Base-by-base conservation (phyloP, 441 rosid genomes). In the Hypseocharis bilobata region DNA sequence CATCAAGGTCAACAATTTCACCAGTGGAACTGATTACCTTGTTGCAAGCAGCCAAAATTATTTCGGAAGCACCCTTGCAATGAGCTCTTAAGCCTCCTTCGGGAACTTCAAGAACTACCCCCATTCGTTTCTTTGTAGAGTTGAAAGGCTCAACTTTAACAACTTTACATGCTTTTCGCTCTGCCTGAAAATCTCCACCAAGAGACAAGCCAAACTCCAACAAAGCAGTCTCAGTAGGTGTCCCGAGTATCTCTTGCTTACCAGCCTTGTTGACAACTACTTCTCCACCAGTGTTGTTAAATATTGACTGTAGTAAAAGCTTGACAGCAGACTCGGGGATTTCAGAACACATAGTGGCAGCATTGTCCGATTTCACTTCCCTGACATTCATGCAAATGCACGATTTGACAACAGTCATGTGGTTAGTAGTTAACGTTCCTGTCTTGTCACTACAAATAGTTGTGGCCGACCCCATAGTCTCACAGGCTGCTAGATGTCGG, bases 81-180 rank as follows among this genome's bases (percentile, higher is more conserved):
- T 49, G 55, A 13, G 55, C 55, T 19, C 55, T 25, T 5, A 49
- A 1, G 6, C 55, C 25, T 26, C 55, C 55, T 17, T 49, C 55
- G 1, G 55, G 55, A 7, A 49, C 25, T 20, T 49, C 55, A 0
- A 49, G 55, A 5, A 49, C 55, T 6, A 49, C 55, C 26, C 55
- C 55, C 55, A 49, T 49, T 6, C 55, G 10, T 4, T 49, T 49
- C 55, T 49, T 49, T 6, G 55, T 49, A 26, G 55, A 49, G 55
- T 49, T 49, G 55, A 49, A 49, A 49, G 55, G 55, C 55, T 49
- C 55, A 20, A 49, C 55, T 20, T 49, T 49, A 19, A 25, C 55
- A 19, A 49, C 20, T 20, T 19, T 49, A 49, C 55, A 49, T 1
- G 1, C 20, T 8, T 49, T 25, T 49, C 55, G 26, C 19, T 17